These are phyloP conservation scores for Yarrowia galli DNA, from an alignment of 1,139 yeast species.

Conservation along the genomic window DNA sequence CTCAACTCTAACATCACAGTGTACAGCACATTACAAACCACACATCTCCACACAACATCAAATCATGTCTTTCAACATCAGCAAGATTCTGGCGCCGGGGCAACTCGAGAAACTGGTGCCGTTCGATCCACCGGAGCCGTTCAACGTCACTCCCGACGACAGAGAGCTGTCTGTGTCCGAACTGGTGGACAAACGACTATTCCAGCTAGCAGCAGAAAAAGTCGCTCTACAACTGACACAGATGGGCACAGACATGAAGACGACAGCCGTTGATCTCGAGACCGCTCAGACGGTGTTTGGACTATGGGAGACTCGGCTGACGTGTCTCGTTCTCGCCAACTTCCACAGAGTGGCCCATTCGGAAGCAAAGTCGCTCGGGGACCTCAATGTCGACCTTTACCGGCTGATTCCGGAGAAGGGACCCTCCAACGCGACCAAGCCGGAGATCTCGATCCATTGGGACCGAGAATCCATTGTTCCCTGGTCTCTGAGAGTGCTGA, in stretches of 20 bases:
- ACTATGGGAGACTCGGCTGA: slow-evolving; percentile 37
- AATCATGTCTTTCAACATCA: slow-evolving; percentile 27
- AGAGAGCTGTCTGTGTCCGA: neutral
- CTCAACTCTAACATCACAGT: too few relatives aligned
- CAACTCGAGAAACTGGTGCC: slow-evolving; percentile 29
- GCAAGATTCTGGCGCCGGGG: slow-evolving; percentile 28
- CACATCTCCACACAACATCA: neutral
- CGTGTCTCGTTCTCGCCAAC: slow-evolving; percentile 30
- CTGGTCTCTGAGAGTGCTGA: slow-evolving; percentile 43
- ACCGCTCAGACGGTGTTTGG: slow-evolving; percentile 21
- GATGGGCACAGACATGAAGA: slow-evolving; percentile 7
- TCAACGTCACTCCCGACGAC: neutral
- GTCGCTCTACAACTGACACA: slow-evolving; percentile 21
- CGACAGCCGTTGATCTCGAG: slow-evolving; percentile 9
- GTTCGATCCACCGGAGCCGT: slow-evolving; percentile 30
- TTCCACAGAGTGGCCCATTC: slow-evolving; percentile 16
- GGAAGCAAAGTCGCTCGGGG: slow-evolving; percentile 30
- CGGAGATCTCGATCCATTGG: slow-evolving; percentile 36
- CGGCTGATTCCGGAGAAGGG: slow-evolving; percentile 16
- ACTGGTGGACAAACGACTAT: slow-evolving; percentile 15
- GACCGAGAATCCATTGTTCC: slow-evolving; percentile 43
- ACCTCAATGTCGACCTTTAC: slow-evolving; percentile 33
- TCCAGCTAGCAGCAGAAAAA: slow-evolving; percentile 34
- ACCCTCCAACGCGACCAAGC: neutral
- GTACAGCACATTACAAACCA: too few relatives aligned